These are phyloP conservation scores for Xylaria intraflava DNA, from an alignment of 495 filamentous ascomycete genomes.

Conservation along the genomic window DNA sequence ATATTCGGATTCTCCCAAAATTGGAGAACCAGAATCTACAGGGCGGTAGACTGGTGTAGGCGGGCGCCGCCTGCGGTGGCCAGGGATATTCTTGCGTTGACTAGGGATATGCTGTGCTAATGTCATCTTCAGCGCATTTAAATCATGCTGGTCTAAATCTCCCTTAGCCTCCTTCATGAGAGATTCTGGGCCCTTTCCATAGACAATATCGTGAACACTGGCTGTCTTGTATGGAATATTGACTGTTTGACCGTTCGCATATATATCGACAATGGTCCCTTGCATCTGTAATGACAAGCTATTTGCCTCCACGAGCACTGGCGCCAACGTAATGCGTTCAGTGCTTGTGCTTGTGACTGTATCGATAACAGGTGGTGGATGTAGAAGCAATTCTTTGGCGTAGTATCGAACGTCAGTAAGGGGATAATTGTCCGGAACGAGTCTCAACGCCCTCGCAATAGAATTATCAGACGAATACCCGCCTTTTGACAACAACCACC, in stretches of 20 bases:
- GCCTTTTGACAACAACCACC: conserved; percentile 16
- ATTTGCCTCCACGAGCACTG: neutral
- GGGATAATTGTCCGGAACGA: neutral
- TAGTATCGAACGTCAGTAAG: neutral
- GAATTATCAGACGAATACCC: conserved; percentile 6
- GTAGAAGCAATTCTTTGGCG: neutral
- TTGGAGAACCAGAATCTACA: too few species aligned
- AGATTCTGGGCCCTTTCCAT: neutral
- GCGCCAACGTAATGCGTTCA: neutral
- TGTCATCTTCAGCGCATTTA: conserved; percentile 1
- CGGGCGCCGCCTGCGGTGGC: too few species aligned
- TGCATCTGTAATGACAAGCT: neutral
- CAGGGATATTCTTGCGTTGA: too few species aligned
- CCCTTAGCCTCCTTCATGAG: neutral
- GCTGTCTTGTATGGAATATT: neutral
- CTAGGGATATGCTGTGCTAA: too few species aligned
- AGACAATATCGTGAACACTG: neutral
- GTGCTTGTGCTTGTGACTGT: neutral
- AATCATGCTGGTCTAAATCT: neutral
- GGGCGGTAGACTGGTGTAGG: too few species aligned
- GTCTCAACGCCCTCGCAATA: conserved; percentile 1
- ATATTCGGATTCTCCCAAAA: too few species aligned
- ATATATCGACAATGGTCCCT: neutral
- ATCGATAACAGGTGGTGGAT: neutral
- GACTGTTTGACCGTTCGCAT: neutral